phyloP scores from a whole-genome alignment of 2,329 filamentous ascomycete genomes.

The Fusarium compactum region DNA sequence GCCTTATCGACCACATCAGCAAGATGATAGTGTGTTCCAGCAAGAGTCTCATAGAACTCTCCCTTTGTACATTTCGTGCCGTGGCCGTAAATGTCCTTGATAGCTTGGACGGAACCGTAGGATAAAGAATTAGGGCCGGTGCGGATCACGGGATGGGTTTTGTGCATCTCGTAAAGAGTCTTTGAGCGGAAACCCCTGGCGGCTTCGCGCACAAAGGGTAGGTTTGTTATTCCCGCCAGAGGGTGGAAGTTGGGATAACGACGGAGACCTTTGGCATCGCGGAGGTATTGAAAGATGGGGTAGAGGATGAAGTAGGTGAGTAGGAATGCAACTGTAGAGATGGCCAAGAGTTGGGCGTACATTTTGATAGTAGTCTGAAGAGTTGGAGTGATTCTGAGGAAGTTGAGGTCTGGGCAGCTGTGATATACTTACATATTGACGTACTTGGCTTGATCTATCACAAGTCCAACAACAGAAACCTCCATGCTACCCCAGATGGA shows the following conservation, averaged over 20 bases:
- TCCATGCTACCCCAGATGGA: neutral
- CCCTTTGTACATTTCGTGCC: slow-evolving; percentile 64
- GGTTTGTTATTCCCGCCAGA: slow-evolving; percentile 39
- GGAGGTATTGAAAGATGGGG: slow-evolving; percentile 32
- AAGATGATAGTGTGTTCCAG: slow-evolving; percentile 64
- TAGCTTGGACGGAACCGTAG: slow-evolving; percentile 38
- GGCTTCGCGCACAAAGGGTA: slow-evolving; percentile 39
- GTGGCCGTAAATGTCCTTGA: slow-evolving; percentile 57
- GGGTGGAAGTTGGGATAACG: slow-evolving; percentile 42
- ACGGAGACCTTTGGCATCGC: slow-evolving; percentile 55
- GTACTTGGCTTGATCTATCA: neutral
- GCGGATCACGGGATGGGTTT: slow-evolving; percentile 52
- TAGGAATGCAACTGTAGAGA: slow-evolving; percentile 12
- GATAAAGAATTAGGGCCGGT: slow-evolving; percentile 47
- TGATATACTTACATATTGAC: slow-evolving; percentile 15
- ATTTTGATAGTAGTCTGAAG: slow-evolving; percentile 19
- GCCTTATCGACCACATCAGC: slow-evolving; percentile 64
- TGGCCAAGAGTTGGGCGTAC: slow-evolving; percentile 35
- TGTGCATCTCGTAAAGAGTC: slow-evolving; percentile 62
- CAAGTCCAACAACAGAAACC: neutral
- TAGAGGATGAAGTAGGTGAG: slow-evolving; percentile 36
- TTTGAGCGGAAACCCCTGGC: slow-evolving; percentile 55
- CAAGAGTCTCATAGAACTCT: slow-evolving; percentile 57
- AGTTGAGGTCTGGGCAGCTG: neutral
- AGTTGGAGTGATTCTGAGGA: neutral